Conservation (phyloP, 768 basidiomycete species). For the Vararia minispora region DNA sequence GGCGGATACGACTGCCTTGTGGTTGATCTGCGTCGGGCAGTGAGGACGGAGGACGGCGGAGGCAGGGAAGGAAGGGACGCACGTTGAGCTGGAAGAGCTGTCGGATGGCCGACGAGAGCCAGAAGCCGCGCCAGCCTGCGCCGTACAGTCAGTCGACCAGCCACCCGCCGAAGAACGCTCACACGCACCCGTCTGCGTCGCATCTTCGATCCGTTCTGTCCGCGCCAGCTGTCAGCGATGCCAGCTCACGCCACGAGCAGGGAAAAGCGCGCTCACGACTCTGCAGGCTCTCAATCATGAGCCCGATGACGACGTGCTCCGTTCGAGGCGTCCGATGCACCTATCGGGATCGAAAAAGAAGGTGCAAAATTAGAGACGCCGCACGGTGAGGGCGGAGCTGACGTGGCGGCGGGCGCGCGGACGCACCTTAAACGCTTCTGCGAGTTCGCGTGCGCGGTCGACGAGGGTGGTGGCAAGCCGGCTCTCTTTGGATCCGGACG, state of each 20-base stretch:
- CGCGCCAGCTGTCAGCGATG: constrained; percentile 3
- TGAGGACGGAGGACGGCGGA: not conserved
- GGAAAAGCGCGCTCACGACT: constrained; percentile 53
- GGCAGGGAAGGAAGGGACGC: constrained; percentile 13
- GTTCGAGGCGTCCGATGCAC: constrained; percentile 68
- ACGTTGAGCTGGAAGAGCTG: constrained; percentile 72
- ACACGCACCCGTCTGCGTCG: constrained; percentile 39
- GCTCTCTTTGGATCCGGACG: constrained; percentile 56
- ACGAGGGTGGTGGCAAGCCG: constrained; percentile 67
- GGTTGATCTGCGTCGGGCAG: constrained; percentile 55
- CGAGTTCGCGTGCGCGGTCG: constrained; percentile 73
- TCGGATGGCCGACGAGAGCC: constrained; percentile 69
- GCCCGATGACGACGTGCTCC: constrained; percentile 73
- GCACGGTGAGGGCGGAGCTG: too few species aligned
- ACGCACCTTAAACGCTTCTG: constrained; percentile 81
- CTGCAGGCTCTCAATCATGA: constrained; percentile 76
- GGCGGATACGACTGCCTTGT: constrained; percentile 64
- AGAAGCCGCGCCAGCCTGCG: constrained; percentile 76
- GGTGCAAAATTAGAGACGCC: too few species aligned
- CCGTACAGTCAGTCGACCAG: constrained; percentile 14
- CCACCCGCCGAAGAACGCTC: constrained; percentile 4
- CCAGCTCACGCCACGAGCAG: constrained; percentile 1
- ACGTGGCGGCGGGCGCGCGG: too few species aligned
- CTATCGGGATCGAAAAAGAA: too few species aligned
- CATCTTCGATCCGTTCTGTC: constrained; percentile 62